phyloP scores from a whole-genome alignment of 2,329 filamentous ascomycete species.

The Colletotrichum magnum region DNA sequence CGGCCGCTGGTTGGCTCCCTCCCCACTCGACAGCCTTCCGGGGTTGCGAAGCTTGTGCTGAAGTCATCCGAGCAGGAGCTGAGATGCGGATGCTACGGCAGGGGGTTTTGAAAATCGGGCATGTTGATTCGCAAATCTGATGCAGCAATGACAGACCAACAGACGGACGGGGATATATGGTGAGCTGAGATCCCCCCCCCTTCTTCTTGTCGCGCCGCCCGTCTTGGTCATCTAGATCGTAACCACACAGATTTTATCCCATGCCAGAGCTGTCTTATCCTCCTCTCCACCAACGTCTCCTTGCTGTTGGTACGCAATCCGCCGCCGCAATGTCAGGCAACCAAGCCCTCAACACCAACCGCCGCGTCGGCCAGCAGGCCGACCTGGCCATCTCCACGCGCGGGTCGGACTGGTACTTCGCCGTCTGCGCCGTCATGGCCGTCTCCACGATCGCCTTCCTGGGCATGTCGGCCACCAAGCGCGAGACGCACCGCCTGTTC shows the following conservation, averaged over 20 bases:
- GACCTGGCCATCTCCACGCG: constrained; percentile 71
- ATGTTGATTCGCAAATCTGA: not conserved
- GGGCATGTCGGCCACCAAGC: constrained; percentile 65
- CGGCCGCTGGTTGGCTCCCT: not conserved
- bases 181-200: not conserved
- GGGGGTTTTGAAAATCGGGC: constrained; percentile 13
- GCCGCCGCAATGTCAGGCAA: constrained; percentile 52
- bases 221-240: too few relatives aligned
- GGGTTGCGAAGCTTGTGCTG: not conserved
- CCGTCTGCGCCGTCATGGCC: constrained; percentile 73
- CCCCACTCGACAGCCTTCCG: not conserved
- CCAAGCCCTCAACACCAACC: constrained; percentile 61
- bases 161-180: constrained; percentile 32
- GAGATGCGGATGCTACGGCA: constrained; percentile 29
- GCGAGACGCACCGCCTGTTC: constrained; percentile 70
- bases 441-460: constrained; percentile 67
- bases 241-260: too few relatives aligned
- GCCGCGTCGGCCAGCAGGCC: constrained; percentile 62
- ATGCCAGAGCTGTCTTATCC: not conserved
- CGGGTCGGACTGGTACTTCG: constrained; percentile 75
- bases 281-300: not conserved
- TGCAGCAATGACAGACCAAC: not conserved
- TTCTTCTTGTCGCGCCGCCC: not conserved
- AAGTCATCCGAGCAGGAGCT: constrained; percentile 21
- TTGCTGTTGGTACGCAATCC: not conserved